Percentiles rank a stretch among this genome's conserved stretches.
Evolutionary conservation across 208 protist species (phyloP).

Genomic region (Trypanosoma theileri): DNA sequence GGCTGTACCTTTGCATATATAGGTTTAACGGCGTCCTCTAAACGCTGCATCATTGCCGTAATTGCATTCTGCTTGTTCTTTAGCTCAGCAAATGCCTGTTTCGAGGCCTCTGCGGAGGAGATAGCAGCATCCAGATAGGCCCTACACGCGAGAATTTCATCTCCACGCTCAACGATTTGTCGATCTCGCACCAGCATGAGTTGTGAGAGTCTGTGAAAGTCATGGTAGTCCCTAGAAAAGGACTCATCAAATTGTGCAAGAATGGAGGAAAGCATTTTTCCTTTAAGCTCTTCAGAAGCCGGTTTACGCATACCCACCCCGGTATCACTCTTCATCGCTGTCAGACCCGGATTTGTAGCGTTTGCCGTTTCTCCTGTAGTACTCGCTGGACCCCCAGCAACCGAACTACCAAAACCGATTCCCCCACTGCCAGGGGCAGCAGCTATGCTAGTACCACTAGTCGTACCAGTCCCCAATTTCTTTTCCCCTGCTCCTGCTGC

Average conservation of each 20-base stretch:
- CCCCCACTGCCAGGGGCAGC: background rate
- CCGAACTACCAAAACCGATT: background rate
- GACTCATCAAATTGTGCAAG: slow-evolving; percentile 50
- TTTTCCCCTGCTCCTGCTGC: background rate
- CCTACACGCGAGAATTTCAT: slow-evolving; percentile 50
- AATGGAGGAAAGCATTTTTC: slow-evolving; percentile 53
- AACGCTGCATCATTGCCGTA: slow-evolving; percentile 45
- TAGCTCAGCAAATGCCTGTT: slow-evolving; percentile 40
- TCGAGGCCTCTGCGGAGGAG: slow-evolving; percentile 46
- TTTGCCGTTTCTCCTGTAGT: background rate
- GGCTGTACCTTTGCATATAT: slow-evolving; percentile 39
- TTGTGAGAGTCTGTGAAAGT: slow-evolving; percentile 58
- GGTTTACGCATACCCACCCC: slow-evolving; percentile 19
- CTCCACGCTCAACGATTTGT: slow-evolving; percentile 62
- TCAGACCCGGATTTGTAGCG: slow-evolving; percentile 3
- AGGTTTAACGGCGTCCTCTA: slow-evolving; percentile 72
- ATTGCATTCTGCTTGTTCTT: slow-evolving; percentile 56
- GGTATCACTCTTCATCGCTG: background rate
- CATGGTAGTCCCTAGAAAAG: slow-evolving; percentile 44
- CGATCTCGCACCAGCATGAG: slow-evolving; percentile 62
- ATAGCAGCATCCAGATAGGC: slow-evolving; percentile 53
- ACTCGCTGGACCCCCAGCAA: background rate
- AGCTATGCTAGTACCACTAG: background rate
- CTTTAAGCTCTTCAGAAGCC: slow-evolving; percentile 49
- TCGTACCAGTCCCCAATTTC: background rate